These are phyloP conservation scores for Ophiosphaerella herpotricha DNA, from an alignment of 2,329 filamentous ascomycete genomes.

Conservation along the genomic window DNA sequence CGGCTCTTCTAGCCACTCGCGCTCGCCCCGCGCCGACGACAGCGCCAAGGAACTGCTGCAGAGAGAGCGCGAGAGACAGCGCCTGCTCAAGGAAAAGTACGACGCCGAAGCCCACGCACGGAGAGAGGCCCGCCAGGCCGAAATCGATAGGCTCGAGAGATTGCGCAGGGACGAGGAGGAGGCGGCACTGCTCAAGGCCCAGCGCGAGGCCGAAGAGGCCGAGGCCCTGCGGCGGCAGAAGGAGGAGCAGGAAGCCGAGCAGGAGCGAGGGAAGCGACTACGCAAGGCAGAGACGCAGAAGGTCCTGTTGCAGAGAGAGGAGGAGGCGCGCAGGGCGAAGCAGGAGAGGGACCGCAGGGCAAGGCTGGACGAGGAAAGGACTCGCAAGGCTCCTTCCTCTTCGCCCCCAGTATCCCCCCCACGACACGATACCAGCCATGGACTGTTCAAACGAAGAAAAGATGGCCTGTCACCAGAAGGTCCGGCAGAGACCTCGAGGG, in stretches of 20 bases:
- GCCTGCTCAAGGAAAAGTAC: slow-evolving; percentile 33
- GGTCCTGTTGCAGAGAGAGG: slow-evolving; percentile 32
- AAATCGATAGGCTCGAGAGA: slow-evolving; percentile 32
- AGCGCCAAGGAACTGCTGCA: slow-evolving; percentile 40
- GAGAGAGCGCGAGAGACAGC: slow-evolving; percentile 38
- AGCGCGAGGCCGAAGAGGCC: slow-evolving; percentile 35
- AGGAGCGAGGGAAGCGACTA: slow-evolving; percentile 38
- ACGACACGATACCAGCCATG: slow-evolving; percentile 35
- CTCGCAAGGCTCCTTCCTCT: slow-evolving; percentile 22
- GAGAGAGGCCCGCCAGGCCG: slow-evolving; percentile 36
- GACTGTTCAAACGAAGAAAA: slow-evolving; percentile 41
- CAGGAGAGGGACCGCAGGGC: slow-evolving; percentile 31
- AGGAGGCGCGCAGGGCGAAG: slow-evolving; percentile 30
- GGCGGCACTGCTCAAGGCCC: slow-evolving; percentile 29
- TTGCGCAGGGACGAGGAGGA: slow-evolving; percentile 35
- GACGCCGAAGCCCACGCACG: slow-evolving; percentile 40
- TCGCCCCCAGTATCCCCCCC: slow-evolving; percentile 36
- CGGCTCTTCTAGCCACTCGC: slow-evolving; percentile 24
- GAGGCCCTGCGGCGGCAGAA: slow-evolving; percentile 33
- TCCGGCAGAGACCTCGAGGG: slow-evolving; percentile 15
- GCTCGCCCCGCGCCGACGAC: slow-evolving; percentile 31
- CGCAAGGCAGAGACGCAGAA: slow-evolving; percentile 36
- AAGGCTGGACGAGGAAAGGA: slow-evolving; percentile 26
- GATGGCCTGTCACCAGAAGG: slow-evolving; percentile 34
- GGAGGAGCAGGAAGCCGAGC: slow-evolving; percentile 37